phyloP scores from a whole-genome alignment of 1,284 basidiomycete species.

The Trametes polyzona region DNA sequence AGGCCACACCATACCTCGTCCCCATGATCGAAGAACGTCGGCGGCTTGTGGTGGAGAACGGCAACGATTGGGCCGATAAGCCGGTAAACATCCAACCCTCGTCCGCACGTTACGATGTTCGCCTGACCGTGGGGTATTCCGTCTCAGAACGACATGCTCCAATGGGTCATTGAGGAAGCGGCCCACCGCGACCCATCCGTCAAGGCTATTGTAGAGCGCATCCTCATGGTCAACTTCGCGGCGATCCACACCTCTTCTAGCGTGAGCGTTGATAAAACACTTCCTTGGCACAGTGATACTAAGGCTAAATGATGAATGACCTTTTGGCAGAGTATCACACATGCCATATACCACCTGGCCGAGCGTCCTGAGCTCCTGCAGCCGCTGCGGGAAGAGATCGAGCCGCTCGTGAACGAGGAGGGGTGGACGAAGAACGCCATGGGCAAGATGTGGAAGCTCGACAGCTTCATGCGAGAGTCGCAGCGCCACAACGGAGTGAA shows the following conservation, averaged over 20 bases:
- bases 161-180: constrained; percentile 34
- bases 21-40: constrained; percentile 39
- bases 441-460: constrained; percentile 50
- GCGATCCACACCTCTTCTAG: constrained; percentile 39
- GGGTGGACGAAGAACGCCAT: constrained; percentile 49
- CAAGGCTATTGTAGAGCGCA: constrained; percentile 28
- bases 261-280: constrained; percentile 24
- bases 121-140: background rate
- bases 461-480: constrained; percentile 57
- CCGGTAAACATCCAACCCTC: constrained; percentile 28
- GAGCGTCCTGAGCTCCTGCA: constrained; percentile 43
- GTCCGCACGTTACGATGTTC: background rate
- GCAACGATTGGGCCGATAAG: constrained; percentile 39
- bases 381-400: constrained; percentile 51
- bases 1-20: constrained; percentile 2
- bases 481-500: constrained; percentile 42
- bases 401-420: constrained; percentile 39
- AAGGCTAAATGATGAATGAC: too few species aligned
- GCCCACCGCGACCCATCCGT: constrained; percentile 11
- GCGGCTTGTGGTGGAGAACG: constrained; percentile 34
- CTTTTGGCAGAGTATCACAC: constrained; percentile 38
- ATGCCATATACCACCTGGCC: constrained; percentile 46
- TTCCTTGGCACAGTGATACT: background rate
- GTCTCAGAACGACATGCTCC: constrained; percentile 31
- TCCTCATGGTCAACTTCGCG: constrained; percentile 37